Base-by-base conservation (phyloP, 495 filamentous ascomycete genomes). In the Arthonia radiata region DNA sequence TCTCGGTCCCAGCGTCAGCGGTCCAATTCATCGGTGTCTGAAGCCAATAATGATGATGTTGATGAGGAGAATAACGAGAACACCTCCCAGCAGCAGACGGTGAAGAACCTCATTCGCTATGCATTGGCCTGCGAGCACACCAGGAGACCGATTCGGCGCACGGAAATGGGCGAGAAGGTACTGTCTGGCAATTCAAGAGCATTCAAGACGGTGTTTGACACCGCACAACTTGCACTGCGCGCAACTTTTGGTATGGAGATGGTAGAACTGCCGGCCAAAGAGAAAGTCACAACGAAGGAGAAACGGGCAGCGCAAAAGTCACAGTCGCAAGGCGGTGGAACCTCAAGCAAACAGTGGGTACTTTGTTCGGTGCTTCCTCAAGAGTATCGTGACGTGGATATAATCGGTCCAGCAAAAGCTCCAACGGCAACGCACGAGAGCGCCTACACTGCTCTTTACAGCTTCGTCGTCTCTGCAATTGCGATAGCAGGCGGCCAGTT, bases 81-180 rank as follows among this genome's bases (percentile, higher is more conserved):
- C 17, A 46, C 44, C 15, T 62, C 49, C 36, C 51, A 54, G 4
- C 64, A 72, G 27, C 66, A 74, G 33, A 54, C 83, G 38, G 66
- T 79, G 17, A 93, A 91, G 49, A 91, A 81, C 36, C 50, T 97
- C 25, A 71, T 94, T 12, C 69, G 86, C n/a, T 64, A 91, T 23
- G 86, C 80, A 2, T 45, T 94, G 4, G 65, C 82, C 2, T 79
- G 76, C 51, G 86, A 93, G 44, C 89, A 75, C 45, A 59, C 75
- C n/a, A 62, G 86, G 10, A 55, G 61, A 24, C 65, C 71, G 0
- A 77, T 97, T 17, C 64, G 67, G 9, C 52, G 86, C 35, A 55
- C 64, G 4, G 86, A 80, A 29, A 81, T 97, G 31, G 61, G 52
- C 37, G 58, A 70, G 21, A 92, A 71, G 65, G 62, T 26, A 4